Percentiles rank a stretch among this genome's conserved stretches.
phyloP scores from a whole-genome alignment of 164 flowering plant genomes.

The Liriodendron chinense region DNA sequence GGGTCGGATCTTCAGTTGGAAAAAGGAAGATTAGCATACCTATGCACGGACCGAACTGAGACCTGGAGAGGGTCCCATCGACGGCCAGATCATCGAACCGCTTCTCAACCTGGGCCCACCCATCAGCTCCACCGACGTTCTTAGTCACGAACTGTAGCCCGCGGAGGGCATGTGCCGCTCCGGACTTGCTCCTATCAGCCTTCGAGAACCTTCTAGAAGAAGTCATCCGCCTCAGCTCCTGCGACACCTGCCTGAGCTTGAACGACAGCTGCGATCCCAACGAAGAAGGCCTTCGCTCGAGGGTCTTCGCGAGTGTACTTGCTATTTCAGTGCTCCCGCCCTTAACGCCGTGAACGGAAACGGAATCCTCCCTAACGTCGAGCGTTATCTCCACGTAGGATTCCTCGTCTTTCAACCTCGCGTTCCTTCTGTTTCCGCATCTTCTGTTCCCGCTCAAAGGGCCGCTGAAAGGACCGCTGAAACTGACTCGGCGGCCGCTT shows the following conservation, averaged over 20 bases:
- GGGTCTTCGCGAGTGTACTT: constrained; percentile 28
- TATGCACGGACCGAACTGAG: constrained; percentile 38
- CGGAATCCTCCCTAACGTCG: constrained; percentile 58
- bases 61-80: constrained; percentile 26
- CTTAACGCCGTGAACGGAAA: constrained; percentile 48
- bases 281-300: constrained; percentile 31
- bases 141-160: constrained; percentile 41
- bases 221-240: constrained; percentile 48
- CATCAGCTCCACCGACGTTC: constrained; percentile 25
- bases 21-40: constrained; percentile 19
- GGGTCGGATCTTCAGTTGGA: too few relatives aligned
- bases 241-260: constrained; percentile 41
- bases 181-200: constrained; percentile 34
- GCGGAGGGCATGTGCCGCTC: constrained; percentile 36
- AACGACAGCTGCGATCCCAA: constrained; percentile 37
- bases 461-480: constrained; percentile 40
- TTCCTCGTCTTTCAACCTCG: constrained; percentile 39
- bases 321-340: constrained; percentile 47
- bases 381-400: constrained; percentile 62
- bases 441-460: constrained; percentile 17
- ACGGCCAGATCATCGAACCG: constrained; percentile 32
- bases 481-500: constrained; percentile 20
- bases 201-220: constrained; percentile 18
- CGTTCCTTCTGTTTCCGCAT: constrained; percentile 21
- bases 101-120: constrained; percentile 32